Percentiles rank a stretch among this genome's conserved stretches.
These are phyloP conservation scores for Saccharomycopsis crataegensis DNA, from an alignment of 1,139 yeast species.

Conservation along the genomic window DNA sequence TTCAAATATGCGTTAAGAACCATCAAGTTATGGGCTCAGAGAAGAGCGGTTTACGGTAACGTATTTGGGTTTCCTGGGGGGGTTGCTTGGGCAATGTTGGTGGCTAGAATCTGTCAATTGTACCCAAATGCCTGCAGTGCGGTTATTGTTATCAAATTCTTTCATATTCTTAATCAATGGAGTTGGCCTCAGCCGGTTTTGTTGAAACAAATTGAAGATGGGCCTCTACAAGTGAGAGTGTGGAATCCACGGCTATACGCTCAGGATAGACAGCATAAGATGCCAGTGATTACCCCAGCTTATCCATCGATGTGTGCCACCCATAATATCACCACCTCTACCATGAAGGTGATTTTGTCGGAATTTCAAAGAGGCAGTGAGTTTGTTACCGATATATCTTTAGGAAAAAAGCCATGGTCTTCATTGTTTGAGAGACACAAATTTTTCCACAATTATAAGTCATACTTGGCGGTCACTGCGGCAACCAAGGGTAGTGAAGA, in stretches of 20 bases:
- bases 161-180: slow-evolving; percentile 83
- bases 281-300: slow-evolving; percentile 99
- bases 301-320: slow-evolving; percentile 99
- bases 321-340: slow-evolving; percentile 84
- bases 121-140: slow-evolving; percentile 97
- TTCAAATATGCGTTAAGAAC: slow-evolving; percentile 91
- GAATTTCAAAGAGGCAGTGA: slow-evolving; percentile 74
- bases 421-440: slow-evolving; percentile 72
- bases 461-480: slow-evolving; percentile 76
- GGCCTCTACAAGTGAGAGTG: slow-evolving; percentile 90
- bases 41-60: slow-evolving; percentile 88
- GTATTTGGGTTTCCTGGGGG: slow-evolving; percentile 99
- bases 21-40: slow-evolving; percentile 93
- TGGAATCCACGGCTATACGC: slow-evolving; percentile 95
- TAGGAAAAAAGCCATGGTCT: slow-evolving; percentile 63
- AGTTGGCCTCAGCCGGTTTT: slow-evolving; percentile 98
- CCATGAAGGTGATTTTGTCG: slow-evolving; percentile 67
- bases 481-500: slow-evolving; percentile 66
- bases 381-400: slow-evolving; percentile 59
- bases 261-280: slow-evolving; percentile 79
- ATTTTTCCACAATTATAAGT: slow-evolving; percentile 76
- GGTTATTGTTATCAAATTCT: slow-evolving; percentile 79
- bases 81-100: slow-evolving; percentile 99
- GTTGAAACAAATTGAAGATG: slow-evolving; percentile 88
- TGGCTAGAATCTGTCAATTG: slow-evolving; percentile 90